These are phyloP conservation scores for Dalechampia spathulata DNA, from an alignment of 441 rosid species.

Conservation along the genomic window DNA sequence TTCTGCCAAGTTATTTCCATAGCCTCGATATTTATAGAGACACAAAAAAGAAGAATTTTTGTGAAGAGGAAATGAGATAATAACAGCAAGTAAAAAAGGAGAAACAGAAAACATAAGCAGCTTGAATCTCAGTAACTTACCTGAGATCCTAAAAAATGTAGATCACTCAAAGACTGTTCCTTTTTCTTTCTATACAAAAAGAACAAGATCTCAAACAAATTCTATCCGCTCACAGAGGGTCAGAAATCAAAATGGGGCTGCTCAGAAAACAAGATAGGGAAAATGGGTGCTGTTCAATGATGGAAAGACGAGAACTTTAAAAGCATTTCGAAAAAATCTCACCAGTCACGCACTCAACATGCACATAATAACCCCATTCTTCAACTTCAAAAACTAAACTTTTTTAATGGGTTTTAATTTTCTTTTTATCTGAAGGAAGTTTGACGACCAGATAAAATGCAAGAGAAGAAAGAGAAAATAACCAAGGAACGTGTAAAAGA, in stretches of 20 bases:
- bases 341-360: constrained; percentile 2
- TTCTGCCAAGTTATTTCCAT: not conserved
- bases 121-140: constrained; percentile 16
- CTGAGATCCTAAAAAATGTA: constrained; percentile 20
- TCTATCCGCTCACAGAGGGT: not conserved
- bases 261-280: constrained; percentile 8
- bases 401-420: constrained; percentile 1
- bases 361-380: constrained; percentile 10
- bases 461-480: not conserved
- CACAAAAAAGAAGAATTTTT: not conserved
- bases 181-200: not conserved
- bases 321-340: constrained; percentile 14
- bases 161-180: constrained; percentile 14
- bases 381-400: constrained; percentile 16
- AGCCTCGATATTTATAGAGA: not conserved
- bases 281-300: constrained; percentile 28
- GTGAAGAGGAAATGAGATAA: not conserved
- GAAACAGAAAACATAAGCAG: not conserved
- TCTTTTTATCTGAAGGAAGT: not conserved
- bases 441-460: constrained; percentile 1
- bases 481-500: not conserved
- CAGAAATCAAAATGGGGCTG: constrained; percentile 15
- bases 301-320: constrained; percentile 18
- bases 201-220: constrained; percentile 14
- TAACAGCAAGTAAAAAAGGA: not conserved